Evolutionary conservation across 768 basidiomycete species (phyloP).

Genomic region (Hericium erinaceus): DNA sequence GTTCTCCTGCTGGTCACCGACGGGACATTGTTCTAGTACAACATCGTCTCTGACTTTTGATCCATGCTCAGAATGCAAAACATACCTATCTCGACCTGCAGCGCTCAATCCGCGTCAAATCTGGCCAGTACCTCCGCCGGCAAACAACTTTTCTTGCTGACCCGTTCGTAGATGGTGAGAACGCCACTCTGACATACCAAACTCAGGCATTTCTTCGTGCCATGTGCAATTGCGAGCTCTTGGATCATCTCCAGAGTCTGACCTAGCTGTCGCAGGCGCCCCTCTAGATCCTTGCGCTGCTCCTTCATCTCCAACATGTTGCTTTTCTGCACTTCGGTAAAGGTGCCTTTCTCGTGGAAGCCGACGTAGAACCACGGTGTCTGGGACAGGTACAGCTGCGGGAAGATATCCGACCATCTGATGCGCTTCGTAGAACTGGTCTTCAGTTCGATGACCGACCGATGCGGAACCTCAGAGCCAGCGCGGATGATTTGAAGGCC

Average conservation of each 20-base stretch:
- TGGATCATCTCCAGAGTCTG: conserved; percentile 13
- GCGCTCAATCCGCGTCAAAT: not conserved
- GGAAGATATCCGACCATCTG: conserved; percentile 39
- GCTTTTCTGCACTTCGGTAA: conserved; percentile 38
- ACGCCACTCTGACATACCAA: conserved; percentile 8
- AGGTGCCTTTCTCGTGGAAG: conserved; percentile 44
- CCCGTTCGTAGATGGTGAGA: conserved; percentile 6
- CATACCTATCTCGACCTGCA: too few relatives aligned
- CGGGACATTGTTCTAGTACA: too few relatives aligned
- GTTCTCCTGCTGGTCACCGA: too few relatives aligned
- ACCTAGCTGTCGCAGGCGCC: conserved; percentile 16
- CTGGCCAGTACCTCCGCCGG: not conserved
- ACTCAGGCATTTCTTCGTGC: conserved; percentile 3
- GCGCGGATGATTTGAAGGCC: not conserved
- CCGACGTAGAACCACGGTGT: conserved; percentile 54
- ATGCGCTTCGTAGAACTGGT: conserved; percentile 16
- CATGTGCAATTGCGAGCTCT: conserved; percentile 14
- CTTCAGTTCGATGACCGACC: conserved; percentile 21
- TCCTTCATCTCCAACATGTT: conserved; percentile 17
- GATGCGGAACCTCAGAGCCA: not conserved
- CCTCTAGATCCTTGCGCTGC: conserved; percentile 15
- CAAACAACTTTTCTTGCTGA: not conserved
- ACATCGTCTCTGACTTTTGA: too few relatives aligned
- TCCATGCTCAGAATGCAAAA: too few relatives aligned
- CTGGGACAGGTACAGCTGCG: conserved; percentile 61